Percentiles rank a stretch among this genome's conserved stretches.
phyloP scores from a whole-genome alignment of 2,329 filamentous ascomycete genomes.

The Paecilomyces niveus region DNA sequence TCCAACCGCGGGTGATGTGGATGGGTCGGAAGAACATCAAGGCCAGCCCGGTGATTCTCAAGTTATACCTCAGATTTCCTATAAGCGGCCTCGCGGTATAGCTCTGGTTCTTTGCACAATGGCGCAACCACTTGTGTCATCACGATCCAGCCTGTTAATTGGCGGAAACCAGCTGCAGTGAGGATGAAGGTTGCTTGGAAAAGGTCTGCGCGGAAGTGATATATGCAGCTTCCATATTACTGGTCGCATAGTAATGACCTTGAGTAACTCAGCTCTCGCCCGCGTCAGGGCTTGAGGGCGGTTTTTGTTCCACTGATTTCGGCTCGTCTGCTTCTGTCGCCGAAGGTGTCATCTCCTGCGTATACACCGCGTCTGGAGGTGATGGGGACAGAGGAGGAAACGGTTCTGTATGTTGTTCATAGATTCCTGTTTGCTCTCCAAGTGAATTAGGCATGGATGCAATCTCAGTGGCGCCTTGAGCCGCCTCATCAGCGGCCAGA shows the following conservation, averaged over 20 bases:
- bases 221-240: background rate
- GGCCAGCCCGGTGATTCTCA: background rate
- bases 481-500: background rate
- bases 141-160: background rate
- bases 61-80: background rate
- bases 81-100: background rate
- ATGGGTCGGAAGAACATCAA: background rate
- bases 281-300: background rate
- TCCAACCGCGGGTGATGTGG: background rate
- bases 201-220: background rate
- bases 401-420: constrained; percentile 20
- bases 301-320: background rate
- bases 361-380: constrained; percentile 6
- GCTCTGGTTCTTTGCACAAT: background rate
- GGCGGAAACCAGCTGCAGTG: background rate
- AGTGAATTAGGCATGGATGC: constrained; percentile 3
- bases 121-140: background rate
- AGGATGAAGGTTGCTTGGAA: background rate
- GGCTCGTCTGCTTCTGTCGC: background rate
- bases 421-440: constrained; percentile 8
- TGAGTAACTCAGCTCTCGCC: background rate
- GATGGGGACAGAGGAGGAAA: constrained; percentile 26
- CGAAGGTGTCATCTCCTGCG: background rate
- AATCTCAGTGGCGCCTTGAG: background rate
- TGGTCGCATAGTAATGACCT: background rate